Conservation (phyloP, 768 basidiomycete genomes). For the Russula dissimulans region DNA sequence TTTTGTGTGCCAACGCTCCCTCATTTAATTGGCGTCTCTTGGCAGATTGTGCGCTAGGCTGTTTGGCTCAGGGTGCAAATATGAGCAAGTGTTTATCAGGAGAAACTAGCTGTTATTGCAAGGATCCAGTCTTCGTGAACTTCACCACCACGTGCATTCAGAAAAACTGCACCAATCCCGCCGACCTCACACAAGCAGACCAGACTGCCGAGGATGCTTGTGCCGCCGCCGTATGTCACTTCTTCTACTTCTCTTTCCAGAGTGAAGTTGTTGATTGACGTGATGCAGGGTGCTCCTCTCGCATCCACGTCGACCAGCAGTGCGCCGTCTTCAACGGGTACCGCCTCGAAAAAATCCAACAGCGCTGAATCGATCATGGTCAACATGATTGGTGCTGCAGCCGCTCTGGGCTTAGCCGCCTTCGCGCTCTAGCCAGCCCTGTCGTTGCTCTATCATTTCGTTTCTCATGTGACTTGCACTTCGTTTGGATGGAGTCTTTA, state of each 20-base stretch:
- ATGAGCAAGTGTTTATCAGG: constrained; percentile 35
- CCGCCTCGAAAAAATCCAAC: neutral
- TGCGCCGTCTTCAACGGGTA: neutral
- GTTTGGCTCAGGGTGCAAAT: constrained; percentile 35
- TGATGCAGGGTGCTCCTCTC: constrained; percentile 17
- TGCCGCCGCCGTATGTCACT: constrained; percentile 34
- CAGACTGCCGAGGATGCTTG: constrained; percentile 36
- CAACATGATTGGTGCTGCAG: constrained; percentile 13
- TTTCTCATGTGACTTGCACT: too few species aligned
- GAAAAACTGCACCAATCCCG: constrained; percentile 36
- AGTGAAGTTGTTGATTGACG: neutral
- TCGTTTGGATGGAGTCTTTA: too few species aligned
- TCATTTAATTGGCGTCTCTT: neutral
- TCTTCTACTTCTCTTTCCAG: neutral
- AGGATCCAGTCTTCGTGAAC: constrained; percentile 35
- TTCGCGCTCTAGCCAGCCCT: constrained; percentile 3
- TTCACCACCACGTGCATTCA: constrained; percentile 42
- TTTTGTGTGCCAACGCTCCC: neutral
- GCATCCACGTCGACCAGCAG: neutral
- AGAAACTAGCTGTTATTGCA: constrained; percentile 57
- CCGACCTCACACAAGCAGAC: constrained; percentile 39
- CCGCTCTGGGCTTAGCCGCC: constrained; percentile 9
- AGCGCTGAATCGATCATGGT: neutral
- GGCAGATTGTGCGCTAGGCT: constrained; percentile 44
- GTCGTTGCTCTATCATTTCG: neutral